Conservation (phyloP, 2,329 filamentous ascomycete species). For the Alternaria incomplexa region DNA sequence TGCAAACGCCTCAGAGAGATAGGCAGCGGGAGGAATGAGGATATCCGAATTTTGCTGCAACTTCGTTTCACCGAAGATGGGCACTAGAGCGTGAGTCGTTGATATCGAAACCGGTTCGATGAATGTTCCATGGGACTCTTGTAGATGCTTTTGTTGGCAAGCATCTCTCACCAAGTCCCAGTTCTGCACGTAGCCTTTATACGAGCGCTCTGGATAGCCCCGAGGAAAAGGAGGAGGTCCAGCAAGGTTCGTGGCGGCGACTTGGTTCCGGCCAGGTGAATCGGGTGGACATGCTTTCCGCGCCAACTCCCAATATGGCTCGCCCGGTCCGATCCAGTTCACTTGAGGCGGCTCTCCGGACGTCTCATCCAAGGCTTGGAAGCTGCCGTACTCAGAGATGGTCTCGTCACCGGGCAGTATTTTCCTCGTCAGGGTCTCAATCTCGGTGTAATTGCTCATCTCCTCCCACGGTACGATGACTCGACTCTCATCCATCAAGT, state of each 20-base stretch:
- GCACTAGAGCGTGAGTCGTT: conserved; percentile 54
- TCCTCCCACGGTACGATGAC: conserved; percentile 57
- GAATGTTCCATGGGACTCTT: conserved; percentile 56
- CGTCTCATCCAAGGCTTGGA: conserved; percentile 31
- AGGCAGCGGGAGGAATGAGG: conserved; percentile 57
- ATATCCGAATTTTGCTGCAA: conserved; percentile 59
- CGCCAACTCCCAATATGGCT: conserved; percentile 52
- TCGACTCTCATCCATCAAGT: conserved; percentile 58
- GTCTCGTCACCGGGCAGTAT: conserved; percentile 37
- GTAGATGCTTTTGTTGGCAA: conserved; percentile 54
- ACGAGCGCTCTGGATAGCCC: conserved; percentile 39
- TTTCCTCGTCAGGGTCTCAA: conserved; percentile 36
- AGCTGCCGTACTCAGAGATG: conserved; percentile 11
- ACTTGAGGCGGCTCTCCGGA: conserved; percentile 35
- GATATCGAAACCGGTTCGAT: conserved; percentile 56
- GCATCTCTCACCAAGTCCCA: conserved; percentile 54
- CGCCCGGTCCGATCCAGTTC: conserved; percentile 32
- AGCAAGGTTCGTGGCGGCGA: conserved; percentile 45
- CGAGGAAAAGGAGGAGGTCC: conserved; percentile 38
- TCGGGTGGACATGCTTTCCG: conserved; percentile 51
- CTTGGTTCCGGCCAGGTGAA: conserved; percentile 45
- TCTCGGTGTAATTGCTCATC: conserved; percentile 48
- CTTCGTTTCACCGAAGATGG: conserved; percentile 59
- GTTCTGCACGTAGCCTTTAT: conserved; percentile 56
- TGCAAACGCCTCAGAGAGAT: conserved; percentile 52